A percentile compares a stretch with the other conserved stretches of the same genome.
These are phyloP conservation scores for Crithidia thermophila DNA, from an alignment of 208 protist genomes.

Conservation along the genomic window DNA sequence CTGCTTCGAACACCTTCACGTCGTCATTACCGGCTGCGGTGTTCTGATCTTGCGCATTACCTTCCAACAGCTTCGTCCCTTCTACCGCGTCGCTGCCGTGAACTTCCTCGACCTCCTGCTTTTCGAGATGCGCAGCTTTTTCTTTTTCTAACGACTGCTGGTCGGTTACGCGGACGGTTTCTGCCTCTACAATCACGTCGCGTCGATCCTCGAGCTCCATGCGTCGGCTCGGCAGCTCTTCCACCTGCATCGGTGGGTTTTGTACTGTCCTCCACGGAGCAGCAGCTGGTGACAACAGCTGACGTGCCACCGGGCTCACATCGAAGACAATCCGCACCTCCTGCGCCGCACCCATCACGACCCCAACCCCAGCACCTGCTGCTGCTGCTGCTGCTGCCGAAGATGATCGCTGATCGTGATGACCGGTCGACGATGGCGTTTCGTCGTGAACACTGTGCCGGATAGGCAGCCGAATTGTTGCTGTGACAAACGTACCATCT, in stretches of 20 bases:
- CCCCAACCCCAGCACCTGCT: too few relatives aligned
- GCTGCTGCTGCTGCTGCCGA: not conserved
- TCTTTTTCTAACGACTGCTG: too few relatives aligned
- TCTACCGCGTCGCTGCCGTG: too few relatives aligned
- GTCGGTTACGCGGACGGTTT: too few relatives aligned
- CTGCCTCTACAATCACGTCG: slow-evolving; percentile 46
- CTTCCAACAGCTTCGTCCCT: not conserved
- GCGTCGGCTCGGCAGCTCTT: slow-evolving; percentile 16
- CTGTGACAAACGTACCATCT: too few relatives aligned
- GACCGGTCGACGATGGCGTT: too few relatives aligned
- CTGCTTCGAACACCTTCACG: not conserved
- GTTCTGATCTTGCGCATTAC: not conserved
- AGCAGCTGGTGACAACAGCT: not conserved
- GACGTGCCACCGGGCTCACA: slow-evolving; percentile 12
- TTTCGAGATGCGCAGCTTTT: too few relatives aligned
- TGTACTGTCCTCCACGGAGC: not conserved
- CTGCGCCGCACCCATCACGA: not conserved
- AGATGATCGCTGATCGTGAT: not conserved
- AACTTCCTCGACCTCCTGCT: not conserved
- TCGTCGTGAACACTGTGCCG: too few relatives aligned
- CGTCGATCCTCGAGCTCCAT: slow-evolving; percentile 34
- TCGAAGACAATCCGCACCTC: slow-evolving; percentile 26
- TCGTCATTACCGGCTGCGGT: not conserved
- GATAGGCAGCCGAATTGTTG: too few relatives aligned
- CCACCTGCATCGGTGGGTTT: slow-evolving; percentile 13